These are phyloP conservation scores for Aschersonia sp. DNA, from an alignment of 2,329 filamentous ascomycete species.

Conservation along the genomic window DNA sequence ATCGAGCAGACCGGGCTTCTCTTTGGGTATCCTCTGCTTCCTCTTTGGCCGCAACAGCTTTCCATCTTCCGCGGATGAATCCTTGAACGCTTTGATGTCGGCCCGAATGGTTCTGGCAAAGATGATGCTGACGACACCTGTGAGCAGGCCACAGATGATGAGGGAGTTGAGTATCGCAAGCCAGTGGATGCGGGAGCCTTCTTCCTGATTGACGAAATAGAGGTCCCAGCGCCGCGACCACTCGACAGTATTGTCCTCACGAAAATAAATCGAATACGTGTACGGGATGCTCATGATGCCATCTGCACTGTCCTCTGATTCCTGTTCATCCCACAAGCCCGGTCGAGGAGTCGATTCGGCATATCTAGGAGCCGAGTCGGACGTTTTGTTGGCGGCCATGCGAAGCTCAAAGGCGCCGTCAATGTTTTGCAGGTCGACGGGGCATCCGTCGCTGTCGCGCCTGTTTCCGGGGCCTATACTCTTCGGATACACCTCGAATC, in stretches of 20 bases:
- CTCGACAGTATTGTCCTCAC: slow-evolving; percentile 65
- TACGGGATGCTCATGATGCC: slow-evolving; percentile 63
- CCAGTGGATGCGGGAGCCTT: slow-evolving; percentile 73
- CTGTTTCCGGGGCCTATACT: slow-evolving; percentile 51
- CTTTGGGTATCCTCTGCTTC: slow-evolving; percentile 19
- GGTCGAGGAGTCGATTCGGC: slow-evolving; percentile 45
- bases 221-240: slow-evolving; percentile 80
- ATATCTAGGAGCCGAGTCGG: slow-evolving; percentile 29
- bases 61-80: slow-evolving; percentile 50
- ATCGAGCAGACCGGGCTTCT: slow-evolving; percentile 48
- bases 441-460: slow-evolving; percentile 51
- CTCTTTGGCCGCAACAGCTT: slow-evolving; percentile 37
- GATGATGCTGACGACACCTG: slow-evolving; percentile 68
- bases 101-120: slow-evolving; percentile 62
- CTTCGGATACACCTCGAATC: slow-evolving; percentile 83
- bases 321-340: slow-evolving; percentile 24
- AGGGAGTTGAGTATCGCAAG: slow-evolving; percentile 78
- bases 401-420: slow-evolving; percentile 54
- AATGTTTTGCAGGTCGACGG: slow-evolving; percentile 47
- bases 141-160: slow-evolving; percentile 67
- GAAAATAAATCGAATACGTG: slow-evolving; percentile 82
- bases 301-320: slow-evolving; percentile 44
- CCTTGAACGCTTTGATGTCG: slow-evolving; percentile 63
- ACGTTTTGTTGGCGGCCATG: slow-evolving; percentile 48
- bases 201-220: slow-evolving; percentile 79